Evolutionary conservation across 2,329 filamentous ascomycete species (phyloP), one percentile per base, ranked within the genome.

Genomic region (Sporothrix luriei): DNA sequence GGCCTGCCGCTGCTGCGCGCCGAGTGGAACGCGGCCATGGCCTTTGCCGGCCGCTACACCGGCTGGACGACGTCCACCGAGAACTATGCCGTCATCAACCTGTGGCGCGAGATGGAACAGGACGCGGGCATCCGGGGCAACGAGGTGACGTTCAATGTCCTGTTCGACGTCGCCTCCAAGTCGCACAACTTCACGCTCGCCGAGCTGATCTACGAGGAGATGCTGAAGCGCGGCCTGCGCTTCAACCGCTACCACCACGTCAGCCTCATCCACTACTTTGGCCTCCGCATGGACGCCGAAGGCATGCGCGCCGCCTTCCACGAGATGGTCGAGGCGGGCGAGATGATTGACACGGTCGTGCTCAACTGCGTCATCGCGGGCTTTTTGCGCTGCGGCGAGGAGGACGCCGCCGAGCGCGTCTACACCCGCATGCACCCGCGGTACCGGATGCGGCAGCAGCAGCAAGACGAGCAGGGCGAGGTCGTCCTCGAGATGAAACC

Each of bases 81-180:
- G 77, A 79, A 92, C 55, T 82, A 91, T 78, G 85, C 87, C 5
- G 89, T 92, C 0, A 82, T 99, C 59, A 85, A 88, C 62, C 79
- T 96, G 29, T 99, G 94, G 94, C 88, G 87, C 73, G 89, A 95
- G 75, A 98, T 98, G 93, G 95, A 99, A 78, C 84, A 86, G 61
- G 81, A 87, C 4, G 88, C 89, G 1, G 85, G 86, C 0, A 78
- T 93, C 16, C 80, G 81, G 73, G 89, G 86, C 48, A 91, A 91
- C 74, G 84, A 88, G 64, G 90, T 93, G n/a, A 97, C 94, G 0
- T 96, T 99, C 79, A 97, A 95, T 76, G 91, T 97, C 61, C 84
- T 99, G 14, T 97, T 97, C 75, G 91, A 97, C 76, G 86, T 93
- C 13, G 93, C 95, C 0, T 87, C 92, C 74, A 96, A 95, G 78